Evolutionary conservation across 2,329 filamentous ascomycete species (phyloP).

Genomic region (Cercospora beticola): DNA sequence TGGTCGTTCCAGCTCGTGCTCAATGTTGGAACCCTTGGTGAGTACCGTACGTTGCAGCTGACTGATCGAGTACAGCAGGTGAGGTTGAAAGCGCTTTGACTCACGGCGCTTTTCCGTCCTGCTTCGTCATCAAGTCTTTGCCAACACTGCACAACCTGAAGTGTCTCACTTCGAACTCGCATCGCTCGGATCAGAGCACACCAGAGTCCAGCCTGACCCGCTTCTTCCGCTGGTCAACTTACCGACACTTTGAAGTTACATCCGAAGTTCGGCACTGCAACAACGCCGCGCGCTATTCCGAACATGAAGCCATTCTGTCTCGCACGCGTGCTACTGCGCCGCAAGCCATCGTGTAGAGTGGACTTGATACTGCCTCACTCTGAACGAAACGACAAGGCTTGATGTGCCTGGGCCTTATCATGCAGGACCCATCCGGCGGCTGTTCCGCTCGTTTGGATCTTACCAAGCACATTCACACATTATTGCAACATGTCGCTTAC

Average conservation of each 20-base stretch:
- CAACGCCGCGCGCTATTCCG: background rate
- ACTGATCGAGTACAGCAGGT: background rate
- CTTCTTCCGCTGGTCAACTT: background rate
- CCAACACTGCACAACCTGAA: background rate
- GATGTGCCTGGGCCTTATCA: background rate
- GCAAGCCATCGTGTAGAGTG: background rate
- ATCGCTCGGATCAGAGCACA: background rate
- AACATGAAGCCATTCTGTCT: background rate
- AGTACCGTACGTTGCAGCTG: too few species aligned
- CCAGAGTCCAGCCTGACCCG: background rate
- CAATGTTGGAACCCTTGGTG: too few species aligned
- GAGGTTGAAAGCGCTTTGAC: background rate
- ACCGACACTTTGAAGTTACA: background rate
- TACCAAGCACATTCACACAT: background rate
- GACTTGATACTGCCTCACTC: background rate
- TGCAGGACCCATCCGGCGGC: background rate
- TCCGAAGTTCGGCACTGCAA: background rate
- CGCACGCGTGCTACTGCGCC: background rate
- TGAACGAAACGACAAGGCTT: background rate
- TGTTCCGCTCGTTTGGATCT: background rate
- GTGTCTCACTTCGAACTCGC: background rate
- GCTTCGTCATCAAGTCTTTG: background rate
- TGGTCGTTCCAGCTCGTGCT: background rate
- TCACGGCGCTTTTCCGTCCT: background rate
- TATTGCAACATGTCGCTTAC: background rate